These are phyloP conservation scores for Typha latifolia DNA, from an alignment of 176 grass and related monocot genomes.

Conservation along the genomic window DNA sequence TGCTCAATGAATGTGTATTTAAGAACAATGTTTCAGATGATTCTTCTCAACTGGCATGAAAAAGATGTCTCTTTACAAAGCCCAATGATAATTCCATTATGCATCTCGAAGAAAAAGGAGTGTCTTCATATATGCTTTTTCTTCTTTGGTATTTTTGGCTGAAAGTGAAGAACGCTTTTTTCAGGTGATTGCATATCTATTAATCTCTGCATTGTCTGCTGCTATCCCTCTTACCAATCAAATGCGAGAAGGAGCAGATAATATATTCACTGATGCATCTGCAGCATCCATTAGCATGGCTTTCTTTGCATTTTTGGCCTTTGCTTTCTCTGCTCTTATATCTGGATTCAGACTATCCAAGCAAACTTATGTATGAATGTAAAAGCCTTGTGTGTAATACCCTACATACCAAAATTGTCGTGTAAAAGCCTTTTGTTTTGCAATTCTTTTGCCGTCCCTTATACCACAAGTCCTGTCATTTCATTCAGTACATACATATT, in stretches of 20 bases:
- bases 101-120: too few species aligned
- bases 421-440: neutral
- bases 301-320: conserved; percentile 72
- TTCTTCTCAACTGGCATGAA: too few species aligned
- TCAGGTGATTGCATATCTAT: conserved; percentile 67
- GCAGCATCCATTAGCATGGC: conserved; percentile 88
- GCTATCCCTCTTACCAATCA: conserved; percentile 78
- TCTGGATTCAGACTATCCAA: conserved; percentile 81
- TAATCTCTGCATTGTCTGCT: conserved; percentile 70
- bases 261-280: conserved; percentile 76
- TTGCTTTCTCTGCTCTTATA: conserved; percentile 56
- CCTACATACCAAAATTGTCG: too few species aligned
- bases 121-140: neutral
- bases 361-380: conserved; percentile 49
- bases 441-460: neutral
- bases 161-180: conserved; percentile 1
- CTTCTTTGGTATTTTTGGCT: neutral
- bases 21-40: too few species aligned
- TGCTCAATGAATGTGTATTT: too few species aligned
- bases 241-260: conserved; percentile 58
- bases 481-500: neutral
- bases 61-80: too few species aligned
- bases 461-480: neutral
- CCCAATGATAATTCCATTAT: too few species aligned
- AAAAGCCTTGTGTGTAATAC: neutral